Base-by-base conservation (phyloP, 1,139 yeast species). In the Ogataea hybrid region DNA sequence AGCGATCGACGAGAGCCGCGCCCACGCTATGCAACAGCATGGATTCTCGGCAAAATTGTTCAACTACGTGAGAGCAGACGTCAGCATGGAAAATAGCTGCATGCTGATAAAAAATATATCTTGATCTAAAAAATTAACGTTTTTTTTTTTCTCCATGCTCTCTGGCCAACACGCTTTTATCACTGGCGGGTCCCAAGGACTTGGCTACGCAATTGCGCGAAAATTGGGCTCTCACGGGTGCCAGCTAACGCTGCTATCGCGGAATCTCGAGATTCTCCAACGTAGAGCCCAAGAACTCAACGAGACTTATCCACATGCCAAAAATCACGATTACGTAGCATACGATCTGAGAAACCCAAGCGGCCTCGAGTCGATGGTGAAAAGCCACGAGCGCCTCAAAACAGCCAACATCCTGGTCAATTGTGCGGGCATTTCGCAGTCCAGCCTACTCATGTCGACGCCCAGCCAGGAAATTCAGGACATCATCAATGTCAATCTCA, bases 121-220 rank as follows among this genome's bases (percentile, higher is more conserved):
- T 17, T 17, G 3, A 17, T 17, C 6, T n/a, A 5, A 6, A 8
- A n/a, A 28, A 28, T 27, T 18, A 8, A n/a, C n/a, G 8, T 3
- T 17, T 6, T 18, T n/a, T 10, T 14, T 17, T 18, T 12, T 10
- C n/a, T n/a, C 16, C 9, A 32, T 39, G 34, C 33, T 44, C n/a
- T 11, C 42, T 4, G 43, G 43, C 8, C 59, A 55, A 14, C 55
- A 48, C 44, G 89, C 87, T 0, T 52, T 84, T 4, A 65, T 90
- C 1, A 89, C 97, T 0, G 98, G 98, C 0, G 96, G 88, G 0
- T 85, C 96, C 0, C 68, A 79, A 51, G 97, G 97, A 0, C 70
- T 90, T 22, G 98, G 98, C 0, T 65, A 71, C 5, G 79, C 81
- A 0, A 75, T 90, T 14, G 81, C 92, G 0, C 56, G 63, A 30